A percentile compares a stretch with the other conserved stretches of the same genome.
Evolutionary conservation across 2,329 filamentous ascomycete species (phyloP).

Genomic region (Zasmidium cellare): DNA sequence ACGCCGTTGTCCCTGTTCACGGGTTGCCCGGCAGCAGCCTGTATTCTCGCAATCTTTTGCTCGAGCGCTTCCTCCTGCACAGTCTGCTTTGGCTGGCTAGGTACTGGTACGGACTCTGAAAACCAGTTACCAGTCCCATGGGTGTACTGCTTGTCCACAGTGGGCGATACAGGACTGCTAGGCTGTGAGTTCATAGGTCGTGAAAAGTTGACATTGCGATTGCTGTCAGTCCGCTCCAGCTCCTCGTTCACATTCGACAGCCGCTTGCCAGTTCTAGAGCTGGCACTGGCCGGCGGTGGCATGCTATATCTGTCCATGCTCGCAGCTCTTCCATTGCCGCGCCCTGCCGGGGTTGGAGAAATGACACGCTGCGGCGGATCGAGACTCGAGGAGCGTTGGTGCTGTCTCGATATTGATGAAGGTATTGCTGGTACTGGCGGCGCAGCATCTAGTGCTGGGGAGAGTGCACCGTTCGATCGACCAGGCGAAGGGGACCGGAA

Average conservation of each 20-base stretch:
- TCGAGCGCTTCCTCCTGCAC: conserved; percentile 13
- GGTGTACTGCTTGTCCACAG: conserved; percentile 24
- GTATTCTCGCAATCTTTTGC: conserved; percentile 22
- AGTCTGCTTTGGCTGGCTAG: conserved; percentile 9
- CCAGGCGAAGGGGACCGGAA: conserved; percentile 75
- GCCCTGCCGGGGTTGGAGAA: conserved; percentile 40
- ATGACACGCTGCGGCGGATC: conserved; percentile 50
- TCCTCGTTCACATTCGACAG: conserved; percentile 43
- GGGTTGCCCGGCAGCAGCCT: conserved; percentile 21
- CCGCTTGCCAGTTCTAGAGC: conserved; percentile 26
- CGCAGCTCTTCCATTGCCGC: conserved; percentile 28
- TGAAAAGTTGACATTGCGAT: conserved; percentile 54
- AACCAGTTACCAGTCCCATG: conserved; percentile 50
- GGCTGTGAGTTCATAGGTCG: conserved; percentile 51
- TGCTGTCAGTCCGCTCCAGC: conserved; percentile 44
- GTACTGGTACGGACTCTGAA: conserved; percentile 61
- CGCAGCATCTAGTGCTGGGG: conserved; percentile 37
- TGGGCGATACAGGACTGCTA: conserved; percentile 23
- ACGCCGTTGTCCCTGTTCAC: conserved; percentile 15
- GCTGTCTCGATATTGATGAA: conserved; percentile 27
- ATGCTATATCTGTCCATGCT: conserved; percentile 31
- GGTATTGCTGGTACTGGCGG: conserved; percentile 77
- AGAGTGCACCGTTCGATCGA: conserved; percentile 36
- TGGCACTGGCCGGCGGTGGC: conserved; percentile 17
- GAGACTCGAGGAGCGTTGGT: conserved; percentile 51